phyloP scores from a whole-genome alignment of 2,329 filamentous ascomycete species.

The Aspergillus tamarii region DNA sequence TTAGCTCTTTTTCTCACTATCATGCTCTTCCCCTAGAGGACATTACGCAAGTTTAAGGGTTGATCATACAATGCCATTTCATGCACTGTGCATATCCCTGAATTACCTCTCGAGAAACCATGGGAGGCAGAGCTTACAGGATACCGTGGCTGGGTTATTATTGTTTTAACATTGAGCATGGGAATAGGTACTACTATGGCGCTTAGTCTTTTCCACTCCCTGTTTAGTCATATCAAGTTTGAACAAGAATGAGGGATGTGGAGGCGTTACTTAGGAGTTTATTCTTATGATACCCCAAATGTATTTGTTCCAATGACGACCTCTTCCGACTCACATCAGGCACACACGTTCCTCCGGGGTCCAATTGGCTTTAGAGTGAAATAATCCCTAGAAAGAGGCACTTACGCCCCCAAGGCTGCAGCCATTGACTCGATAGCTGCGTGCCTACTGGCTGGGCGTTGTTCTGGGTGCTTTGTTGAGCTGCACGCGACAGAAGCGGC shows the following conservation, averaged over 20 bases:
- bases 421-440: slow-evolving; percentile 1
- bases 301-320: slow-evolving; percentile 2
- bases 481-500: slow-evolving; percentile 27
- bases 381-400: neutral
- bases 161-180: neutral
- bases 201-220: neutral
- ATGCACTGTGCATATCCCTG: neutral
- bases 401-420: neutral
- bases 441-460: neutral
- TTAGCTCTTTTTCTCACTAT: slow-evolving; percentile 12
- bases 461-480: slow-evolving; percentile 4
- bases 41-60: slow-evolving; percentile 70
- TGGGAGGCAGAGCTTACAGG: neutral
- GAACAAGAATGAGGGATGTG: slow-evolving; percentile 1
- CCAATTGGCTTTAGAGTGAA: neutral
- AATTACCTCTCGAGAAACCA: neutral
- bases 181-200: neutral
- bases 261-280: slow-evolving; percentile 13
- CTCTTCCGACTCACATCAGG: neutral
- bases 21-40: slow-evolving; percentile 52
- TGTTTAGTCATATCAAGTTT: neutral
- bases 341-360: neutral
- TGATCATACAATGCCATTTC: slow-evolving; percentile 40
- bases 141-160: neutral
- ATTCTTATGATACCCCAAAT: slow-evolving; percentile 20